Evolutionary conservation across 2,329 filamentous ascomycete species (phyloP), one percentile per base, ranked within the genome.

Genomic region (Fusarium fujikuroi): DNA sequence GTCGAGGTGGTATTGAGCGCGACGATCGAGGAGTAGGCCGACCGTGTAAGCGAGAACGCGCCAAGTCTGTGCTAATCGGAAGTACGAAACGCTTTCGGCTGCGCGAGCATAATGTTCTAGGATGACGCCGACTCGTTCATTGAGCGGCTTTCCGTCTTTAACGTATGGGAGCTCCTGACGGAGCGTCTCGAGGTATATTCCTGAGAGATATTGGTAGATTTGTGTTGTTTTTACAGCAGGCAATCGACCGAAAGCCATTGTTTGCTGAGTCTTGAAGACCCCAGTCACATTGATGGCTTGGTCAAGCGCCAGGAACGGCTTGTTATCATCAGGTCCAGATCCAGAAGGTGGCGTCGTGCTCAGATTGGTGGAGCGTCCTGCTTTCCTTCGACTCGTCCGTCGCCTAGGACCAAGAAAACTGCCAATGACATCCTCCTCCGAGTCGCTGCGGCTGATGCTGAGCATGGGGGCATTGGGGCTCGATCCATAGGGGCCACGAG

Each of bases 61-160:
- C 90, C 90, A 92, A 2, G 89, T 90, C 76, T 92, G 90, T 9
- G 90, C 88, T 1, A 92, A 83, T 2, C 90, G 85, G 76, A 88
- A 92, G 53, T 89, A 83, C 37, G 85, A 86, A 25, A 87, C 86
- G 7, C 81, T 82, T 72, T 91, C 89, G 4, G 90, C 88, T n/a
- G 87, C 86, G 30, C 80, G 82, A 6, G 89, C 89, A 74, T 88
- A 92, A 40, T 85, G 82, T 69, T 90, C 87, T 68, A 91, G 81
- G 14, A 90, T 89, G 4, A 74, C 67, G 2, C 79, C 77, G 5
- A 91, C 81, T n/a, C 88, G 82, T 15, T 86, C 81, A 8, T 84
- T 82, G 21, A 90, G 79, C 0, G 84, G 68, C 32, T 78, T 81
- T 2, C 76, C 80, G 1, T 77, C 82, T 23, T 81, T 79, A 7